Conservation (phyloP, 1,139 yeast genomes). For the Kodamaea suecica region DNA sequence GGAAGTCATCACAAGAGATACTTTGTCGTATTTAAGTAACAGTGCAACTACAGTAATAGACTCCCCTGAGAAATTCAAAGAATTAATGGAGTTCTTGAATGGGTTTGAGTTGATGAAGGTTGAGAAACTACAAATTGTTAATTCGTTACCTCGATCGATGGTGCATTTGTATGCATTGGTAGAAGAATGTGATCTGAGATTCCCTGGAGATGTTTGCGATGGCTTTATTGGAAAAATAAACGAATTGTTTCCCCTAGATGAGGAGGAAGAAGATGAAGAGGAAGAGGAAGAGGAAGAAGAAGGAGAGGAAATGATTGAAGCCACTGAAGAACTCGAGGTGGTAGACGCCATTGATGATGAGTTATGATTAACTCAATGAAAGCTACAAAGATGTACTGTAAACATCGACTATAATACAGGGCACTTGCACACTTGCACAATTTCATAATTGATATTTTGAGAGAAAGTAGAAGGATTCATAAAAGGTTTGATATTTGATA, state of each 20-base stretch:
- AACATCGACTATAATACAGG: too few relatives aligned
- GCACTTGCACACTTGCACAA: too few relatives aligned
- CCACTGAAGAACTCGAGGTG: conserved; percentile 6
- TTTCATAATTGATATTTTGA: too few relatives aligned
- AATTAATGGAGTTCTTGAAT: conserved; percentile 52
- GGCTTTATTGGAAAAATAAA: conserved; percentile 50
- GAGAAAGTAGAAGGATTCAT: neutral
- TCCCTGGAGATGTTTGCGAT: conserved; percentile 59
- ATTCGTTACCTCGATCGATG: conserved; percentile 73
- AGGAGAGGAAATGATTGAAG: conserved; percentile 17
- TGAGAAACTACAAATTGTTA: conserved; percentile 81
- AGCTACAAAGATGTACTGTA: neutral
- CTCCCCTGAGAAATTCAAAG: conserved; percentile 46
- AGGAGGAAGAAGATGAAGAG: conserved; percentile 33
- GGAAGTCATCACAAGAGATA: conserved; percentile 69
- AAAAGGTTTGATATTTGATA: neutral
- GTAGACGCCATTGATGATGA: conserved; percentile 10
- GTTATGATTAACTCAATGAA: neutral
- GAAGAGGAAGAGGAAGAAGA: conserved; percentile 25
- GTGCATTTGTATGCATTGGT: conserved; percentile 76
- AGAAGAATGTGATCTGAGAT: conserved; percentile 89
- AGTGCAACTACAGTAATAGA: conserved; percentile 44
- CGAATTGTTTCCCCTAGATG: conserved; percentile 46
- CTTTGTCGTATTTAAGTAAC: conserved; percentile 46
- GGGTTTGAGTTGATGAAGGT: conserved; percentile 66